These are phyloP conservation scores for Phanerochaete carnosa DNA, from an alignment of 768 basidiomycete species.

Conservation along the genomic window DNA sequence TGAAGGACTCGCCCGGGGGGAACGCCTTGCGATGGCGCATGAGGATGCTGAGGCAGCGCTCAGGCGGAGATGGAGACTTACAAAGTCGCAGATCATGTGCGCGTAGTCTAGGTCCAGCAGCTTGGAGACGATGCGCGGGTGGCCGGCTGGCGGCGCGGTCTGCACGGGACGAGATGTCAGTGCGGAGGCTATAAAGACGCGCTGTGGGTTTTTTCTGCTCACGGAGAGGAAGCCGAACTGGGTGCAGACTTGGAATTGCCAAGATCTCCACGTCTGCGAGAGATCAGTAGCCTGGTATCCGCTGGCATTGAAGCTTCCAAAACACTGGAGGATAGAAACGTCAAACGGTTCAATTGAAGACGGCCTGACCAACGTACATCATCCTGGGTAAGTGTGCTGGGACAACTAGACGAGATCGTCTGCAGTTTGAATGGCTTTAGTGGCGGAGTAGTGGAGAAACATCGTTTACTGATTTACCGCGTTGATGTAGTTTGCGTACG, in stretches of 20 bases:
- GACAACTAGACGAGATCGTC: constrained; percentile 16
- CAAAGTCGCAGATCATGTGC: constrained; percentile 65
- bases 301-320: constrained; percentile 73
- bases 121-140: constrained; percentile 74
- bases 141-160: constrained; percentile 68
- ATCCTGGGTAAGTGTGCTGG: constrained; percentile 41
- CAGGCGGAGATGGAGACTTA: constrained; percentile 1
- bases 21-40: constrained; percentile 48
- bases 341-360: not conserved
- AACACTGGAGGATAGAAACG: constrained; percentile 55
- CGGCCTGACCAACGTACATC: constrained; percentile 34
- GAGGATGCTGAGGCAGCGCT: not conserved
- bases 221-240: constrained; percentile 55
- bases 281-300: constrained; percentile 60
- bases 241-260: constrained; percentile 91
- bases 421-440: not conserved
- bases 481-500: constrained; percentile 78
- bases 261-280: constrained; percentile 78
- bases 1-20: constrained; percentile 71
- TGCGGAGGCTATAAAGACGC: not conserved
- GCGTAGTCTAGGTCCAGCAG: constrained; percentile 64
- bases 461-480: constrained; percentile 47
- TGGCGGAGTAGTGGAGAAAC: constrained; percentile 25
- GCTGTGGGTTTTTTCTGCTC: not conserved
- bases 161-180: constrained; percentile 24